These are phyloP conservation scores for Globisporangium takayamanum DNA, from an alignment of 352 stramenopile genomes.

Conservation along the genomic window DNA sequence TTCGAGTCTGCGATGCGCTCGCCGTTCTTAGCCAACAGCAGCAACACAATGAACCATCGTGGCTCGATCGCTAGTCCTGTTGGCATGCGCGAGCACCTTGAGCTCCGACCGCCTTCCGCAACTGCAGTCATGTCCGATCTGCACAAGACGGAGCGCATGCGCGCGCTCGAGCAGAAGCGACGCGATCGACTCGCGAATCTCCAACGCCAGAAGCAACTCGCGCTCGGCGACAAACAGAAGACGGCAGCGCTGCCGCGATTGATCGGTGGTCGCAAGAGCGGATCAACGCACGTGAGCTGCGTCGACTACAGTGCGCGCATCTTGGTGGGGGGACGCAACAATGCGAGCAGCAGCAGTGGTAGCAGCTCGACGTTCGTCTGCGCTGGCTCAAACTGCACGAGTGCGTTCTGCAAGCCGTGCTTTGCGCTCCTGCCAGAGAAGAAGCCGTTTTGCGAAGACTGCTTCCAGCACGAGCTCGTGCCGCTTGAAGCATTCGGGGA, in stretches of 20 bases:
- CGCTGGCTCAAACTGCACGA: slow-evolving; percentile 50
- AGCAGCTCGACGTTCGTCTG: slow-evolving; percentile 21
- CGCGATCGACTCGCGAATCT: slow-evolving; percentile 27
- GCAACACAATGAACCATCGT: not conserved
- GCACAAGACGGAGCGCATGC: slow-evolving; percentile 51
- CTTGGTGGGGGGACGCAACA: slow-evolving; percentile 24
- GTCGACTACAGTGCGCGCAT: slow-evolving; percentile 46
- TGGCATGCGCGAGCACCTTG: not conserved
- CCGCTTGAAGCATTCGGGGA: slow-evolving; percentile 44
- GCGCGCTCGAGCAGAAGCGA: slow-evolving; percentile 59
- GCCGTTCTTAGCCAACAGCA: not conserved
- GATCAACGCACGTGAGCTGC: slow-evolving; percentile 46
- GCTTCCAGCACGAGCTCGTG: slow-evolving; percentile 57
- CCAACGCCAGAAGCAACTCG: slow-evolving; percentile 52
- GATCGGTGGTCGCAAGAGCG: slow-evolving; percentile 70
- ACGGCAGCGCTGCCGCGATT: slow-evolving; percentile 44
- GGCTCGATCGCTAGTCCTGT: not conserved
- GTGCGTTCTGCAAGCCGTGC: slow-evolving; percentile 50
- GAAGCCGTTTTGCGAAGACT: slow-evolving; percentile 69
- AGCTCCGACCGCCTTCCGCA: not conserved
- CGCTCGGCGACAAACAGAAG: slow-evolving; percentile 49
- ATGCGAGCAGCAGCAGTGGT: not conserved
- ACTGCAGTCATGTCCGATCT: slow-evolving; percentile 1
- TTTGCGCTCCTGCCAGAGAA: slow-evolving; percentile 32
- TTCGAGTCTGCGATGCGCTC: no score